phyloP scores from a whole-genome alignment of 148 eudicot species.

The Tetragonia tetragonoides region DNA sequence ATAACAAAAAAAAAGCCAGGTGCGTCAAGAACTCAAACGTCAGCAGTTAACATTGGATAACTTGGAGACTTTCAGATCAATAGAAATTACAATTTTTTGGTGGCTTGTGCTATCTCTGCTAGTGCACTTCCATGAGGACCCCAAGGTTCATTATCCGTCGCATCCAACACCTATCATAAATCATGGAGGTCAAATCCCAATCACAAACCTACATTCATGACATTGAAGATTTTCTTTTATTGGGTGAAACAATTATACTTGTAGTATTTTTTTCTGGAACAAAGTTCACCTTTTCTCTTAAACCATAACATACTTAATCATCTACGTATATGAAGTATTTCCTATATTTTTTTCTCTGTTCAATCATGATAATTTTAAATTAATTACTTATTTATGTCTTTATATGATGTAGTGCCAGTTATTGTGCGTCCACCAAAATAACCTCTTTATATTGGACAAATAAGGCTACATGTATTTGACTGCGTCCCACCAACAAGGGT shows the following conservation, averaged over 20 bases:
- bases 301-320: no score
- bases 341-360: neutral
- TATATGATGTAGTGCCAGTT: neutral
- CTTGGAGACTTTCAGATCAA: conserved; percentile 12
- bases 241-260: neutral
- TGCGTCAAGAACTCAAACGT: neutral
- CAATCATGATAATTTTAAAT: neutral
- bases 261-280: neutral
- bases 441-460: neutral
- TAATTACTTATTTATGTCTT: neutral
- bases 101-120: conserved; percentile 87
- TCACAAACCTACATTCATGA: neutral
- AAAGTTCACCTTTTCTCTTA: neutral
- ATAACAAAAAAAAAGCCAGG: conserved; percentile 14
- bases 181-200: conserved; percentile 2
- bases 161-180: conserved; percentile 75
- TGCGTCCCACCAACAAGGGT: no score
- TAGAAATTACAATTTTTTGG: conserved; percentile 71
- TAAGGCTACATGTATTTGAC: neutral
- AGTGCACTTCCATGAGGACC: conserved; percentile 97
- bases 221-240: no score
- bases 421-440: neutral
- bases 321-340: no score
- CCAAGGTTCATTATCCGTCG: conserved; percentile 95
- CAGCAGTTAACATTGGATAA: conserved; percentile 5